phyloP scores from a whole-genome alignment of 2,329 filamentous ascomycete species.

The Penicillium decumbens region DNA sequence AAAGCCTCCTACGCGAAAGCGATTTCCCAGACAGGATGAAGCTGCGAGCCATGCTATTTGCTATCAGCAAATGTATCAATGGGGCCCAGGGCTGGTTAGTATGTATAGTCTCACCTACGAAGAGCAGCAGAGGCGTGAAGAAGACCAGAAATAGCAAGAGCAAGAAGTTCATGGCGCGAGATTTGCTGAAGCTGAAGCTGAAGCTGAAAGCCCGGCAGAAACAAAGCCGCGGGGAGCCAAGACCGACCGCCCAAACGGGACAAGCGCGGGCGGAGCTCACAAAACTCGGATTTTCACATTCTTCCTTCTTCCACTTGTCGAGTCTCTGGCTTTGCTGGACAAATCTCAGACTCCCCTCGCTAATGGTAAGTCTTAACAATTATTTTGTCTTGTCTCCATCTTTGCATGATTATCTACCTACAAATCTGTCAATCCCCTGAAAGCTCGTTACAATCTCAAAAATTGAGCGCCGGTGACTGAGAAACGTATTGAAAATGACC shows the following conservation, averaged over 20 bases:
- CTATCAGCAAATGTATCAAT: slow-evolving; percentile 19
- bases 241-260: slow-evolving; percentile 9
- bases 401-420: slow-evolving; percentile 61
- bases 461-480: slow-evolving; percentile 40
- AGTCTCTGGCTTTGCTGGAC: slow-evolving; percentile 29
- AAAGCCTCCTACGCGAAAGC: slow-evolving; percentile 46
- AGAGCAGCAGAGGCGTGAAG: slow-evolving; percentile 36
- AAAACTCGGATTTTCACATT: slow-evolving; percentile 17
- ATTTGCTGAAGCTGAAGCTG: slow-evolving; percentile 2
- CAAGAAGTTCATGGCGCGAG: slow-evolving; percentile 31
- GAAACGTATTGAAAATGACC: slow-evolving; percentile 39
- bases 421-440: slow-evolving; percentile 85
- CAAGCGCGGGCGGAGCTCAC: slow-evolving; percentile 15
- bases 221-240: slow-evolving; percentile 5
- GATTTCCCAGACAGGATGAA: slow-evolving; percentile 53
- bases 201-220: not conserved
- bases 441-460: slow-evolving; percentile 41
- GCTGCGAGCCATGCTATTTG: slow-evolving; percentile 48
- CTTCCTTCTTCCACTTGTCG: slow-evolving; percentile 6
- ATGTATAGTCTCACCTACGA: slow-evolving; percentile 30
- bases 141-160: slow-evolving; percentile 35
- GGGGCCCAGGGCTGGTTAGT: not conserved
- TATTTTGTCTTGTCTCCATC: not conserved
- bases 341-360: slow-evolving; percentile 21
- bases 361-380: slow-evolving; percentile 30